Base-by-base conservation (phyloP, 2,329 filamentous ascomycete genomes). In the Cytospora leucostoma region DNA sequence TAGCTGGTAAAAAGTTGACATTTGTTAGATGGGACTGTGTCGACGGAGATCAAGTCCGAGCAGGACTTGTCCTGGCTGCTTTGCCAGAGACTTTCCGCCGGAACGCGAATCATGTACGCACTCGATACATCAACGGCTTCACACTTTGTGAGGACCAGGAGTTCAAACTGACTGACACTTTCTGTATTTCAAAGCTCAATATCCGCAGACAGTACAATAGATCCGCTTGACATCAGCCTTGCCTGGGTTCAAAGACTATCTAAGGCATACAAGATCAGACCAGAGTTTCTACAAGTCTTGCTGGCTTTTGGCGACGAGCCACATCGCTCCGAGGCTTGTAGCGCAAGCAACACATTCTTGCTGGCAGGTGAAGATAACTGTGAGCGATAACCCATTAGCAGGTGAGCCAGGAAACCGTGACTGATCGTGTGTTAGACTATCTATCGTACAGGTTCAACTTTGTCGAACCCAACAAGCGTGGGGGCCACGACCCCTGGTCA, bases 391-490 rank as follows among this genome's bases (percentile, higher is more conserved):
- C 27, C n/a, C 35, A 35, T 19, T 37, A 7, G 13, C 6, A 38
- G 8, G 12, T 32, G 13, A 10, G 3, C 40, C 3, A 17, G 4
- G 13, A 19, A 15, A 1, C 7, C 11, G n/a, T 40, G 27, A 44
- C 4, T 37, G 32, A 49, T 7, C 7, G 7, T 13, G 2, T n/a
- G 8, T 2, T 7, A 67, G 64, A 53, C 47, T 47, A 19, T 10
- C 33, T 67, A 13, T 54, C 56, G 11, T 67, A 67, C 33, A 66
- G 64, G 47, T 53, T 67, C n/a, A 66, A 66, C 44, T 67, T 58
- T 12, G 50, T 66, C 33, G 66, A 67, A 56, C 54, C 57, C 7
- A 67, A 67, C 10, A 5, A 58, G 17, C 49, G 52, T 2, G 44
- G 34, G 2, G 56, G 52, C 6, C 56, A 35, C 2, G 57, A 63